Conservation (phyloP, 2,329 filamentous ascomycete species). For the Diaporthe australafricana region DNA sequence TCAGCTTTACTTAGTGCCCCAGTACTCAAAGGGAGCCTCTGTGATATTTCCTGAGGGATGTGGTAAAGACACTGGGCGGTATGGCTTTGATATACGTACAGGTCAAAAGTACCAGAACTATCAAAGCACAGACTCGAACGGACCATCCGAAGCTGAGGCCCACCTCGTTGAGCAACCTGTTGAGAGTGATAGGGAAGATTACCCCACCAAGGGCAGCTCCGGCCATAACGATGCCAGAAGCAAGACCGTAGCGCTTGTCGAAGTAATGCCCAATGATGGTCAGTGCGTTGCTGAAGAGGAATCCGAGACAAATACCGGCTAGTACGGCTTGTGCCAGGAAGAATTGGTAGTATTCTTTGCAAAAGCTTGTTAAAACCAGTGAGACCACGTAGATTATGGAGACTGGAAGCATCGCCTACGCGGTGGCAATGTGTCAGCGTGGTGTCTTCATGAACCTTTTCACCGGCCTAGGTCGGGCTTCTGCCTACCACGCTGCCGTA, state of each 20-base stretch:
- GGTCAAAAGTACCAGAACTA: slow-evolving; percentile 51
- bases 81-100: slow-evolving; percentile 37
- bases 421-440: neutral
- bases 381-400: slow-evolving; percentile 36
- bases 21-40: too few relatives aligned
- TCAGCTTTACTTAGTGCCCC: neutral
- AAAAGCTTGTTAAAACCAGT: slow-evolving; percentile 34
- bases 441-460: neutral
- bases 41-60: too few relatives aligned
- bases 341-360: slow-evolving; percentile 37
- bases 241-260: slow-evolving; percentile 40
- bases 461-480: neutral
- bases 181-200: slow-evolving; percentile 39
- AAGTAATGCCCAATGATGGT: slow-evolving; percentile 44
- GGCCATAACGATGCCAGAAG: slow-evolving; percentile 40
- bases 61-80: too few relatives aligned
- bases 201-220: slow-evolving; percentile 41
- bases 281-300: slow-evolving; percentile 48
- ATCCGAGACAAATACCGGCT: slow-evolving; percentile 47
- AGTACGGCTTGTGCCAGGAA: slow-evolving; percentile 36
- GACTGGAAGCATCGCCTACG: slow-evolving; percentile 32
- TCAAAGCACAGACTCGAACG: slow-evolving; percentile 39
- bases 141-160: slow-evolving; percentile 40
- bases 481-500: slow-evolving; percentile 33
- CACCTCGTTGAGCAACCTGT: slow-evolving; percentile 36